Percentiles rank a stretch among this genome's conserved stretches.
Evolutionary conservation across 140 eudicot genomes (phyloP).

Genomic region (Ambrosia hybrid): DNA sequence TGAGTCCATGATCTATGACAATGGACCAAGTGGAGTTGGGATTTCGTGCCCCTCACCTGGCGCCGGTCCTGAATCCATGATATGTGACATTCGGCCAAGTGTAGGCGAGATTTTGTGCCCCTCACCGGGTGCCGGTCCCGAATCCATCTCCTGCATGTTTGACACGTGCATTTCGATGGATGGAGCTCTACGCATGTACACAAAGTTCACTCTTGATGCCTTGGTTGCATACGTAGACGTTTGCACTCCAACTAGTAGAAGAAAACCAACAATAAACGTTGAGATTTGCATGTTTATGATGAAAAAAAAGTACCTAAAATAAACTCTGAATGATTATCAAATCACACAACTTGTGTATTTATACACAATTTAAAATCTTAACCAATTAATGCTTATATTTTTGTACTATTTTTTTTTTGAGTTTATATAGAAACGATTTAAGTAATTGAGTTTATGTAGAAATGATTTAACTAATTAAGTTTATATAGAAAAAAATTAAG

Average conservation of each 20-base stretch:
- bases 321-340: not conserved
- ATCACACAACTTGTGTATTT: not conserved
- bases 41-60: not conserved
- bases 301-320: no score
- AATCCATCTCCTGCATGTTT: no score
- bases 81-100: no score
- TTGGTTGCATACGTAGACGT: not conserved
- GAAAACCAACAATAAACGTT: not conserved
- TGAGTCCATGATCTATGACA: not conserved
- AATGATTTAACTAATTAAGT: not conserved
- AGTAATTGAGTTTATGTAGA: no score
- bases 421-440: no score
- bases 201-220: no score
- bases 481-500: no score
- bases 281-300: no score
- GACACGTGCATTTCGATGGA: no score
- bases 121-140: no score
- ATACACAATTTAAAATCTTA: not conserved
- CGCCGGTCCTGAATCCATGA: not conserved
- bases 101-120: no score
- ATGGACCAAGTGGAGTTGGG: not conserved
- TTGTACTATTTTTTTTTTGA: not conserved
- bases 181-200: no score
- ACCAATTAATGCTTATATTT: not conserved
- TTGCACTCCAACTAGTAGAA: conserved; percentile 15